Evolutionary conservation across 2,329 filamentous ascomycete genomes (phyloP), one percentile per base, ranked within the genome.

Genomic region (Venturia nashicola): DNA sequence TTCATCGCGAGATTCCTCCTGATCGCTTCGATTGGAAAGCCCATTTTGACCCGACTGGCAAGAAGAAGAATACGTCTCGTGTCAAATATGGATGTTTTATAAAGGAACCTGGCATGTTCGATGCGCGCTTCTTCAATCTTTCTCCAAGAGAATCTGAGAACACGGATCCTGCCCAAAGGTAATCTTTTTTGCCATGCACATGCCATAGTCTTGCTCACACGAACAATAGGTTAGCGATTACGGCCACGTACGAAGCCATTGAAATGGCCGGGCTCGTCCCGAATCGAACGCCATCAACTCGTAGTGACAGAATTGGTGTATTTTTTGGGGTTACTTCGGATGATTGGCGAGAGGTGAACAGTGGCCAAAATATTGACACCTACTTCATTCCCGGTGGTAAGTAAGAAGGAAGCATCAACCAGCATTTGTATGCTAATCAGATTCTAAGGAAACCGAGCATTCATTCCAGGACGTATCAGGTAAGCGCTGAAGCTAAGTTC

Each of bases 341-440:
- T 61, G 75, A 76, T 61, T 72, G 65, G 40, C 55, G 64, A 1
- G 69, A 71, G 39, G 61, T 68, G n/a, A 72, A 71, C 59, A 54
- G 57, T 9, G 65, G 62, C 9, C 67, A 72, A 42, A 63, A 70
- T 36, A 77, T 85, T 18, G 78, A 79, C 64, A 83, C 81, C 0
- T 83, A 84, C 69, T 82, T 74, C 68, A 80, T 84, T 54, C 78
- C 82, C 0, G 81, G 81, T 23, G 77, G 42, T 43, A 43, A 43
- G 42, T 11, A 43, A 43, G 12, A 43, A 14, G 2, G 42, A 43
- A 5, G 16, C 16, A 43, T 14, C 42, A 43, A 43, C 2, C 14
- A 16, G 12, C 36, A 39, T 39, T 39, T 12, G 36, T 5, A 39
- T 39, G 36, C 42, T 43, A 5, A 43, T 43, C 42, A 16, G 14